These are phyloP conservation scores for Exidia glandulosa DNA, from an alignment of 768 basidiomycete genomes.

Conservation along the genomic window DNA sequence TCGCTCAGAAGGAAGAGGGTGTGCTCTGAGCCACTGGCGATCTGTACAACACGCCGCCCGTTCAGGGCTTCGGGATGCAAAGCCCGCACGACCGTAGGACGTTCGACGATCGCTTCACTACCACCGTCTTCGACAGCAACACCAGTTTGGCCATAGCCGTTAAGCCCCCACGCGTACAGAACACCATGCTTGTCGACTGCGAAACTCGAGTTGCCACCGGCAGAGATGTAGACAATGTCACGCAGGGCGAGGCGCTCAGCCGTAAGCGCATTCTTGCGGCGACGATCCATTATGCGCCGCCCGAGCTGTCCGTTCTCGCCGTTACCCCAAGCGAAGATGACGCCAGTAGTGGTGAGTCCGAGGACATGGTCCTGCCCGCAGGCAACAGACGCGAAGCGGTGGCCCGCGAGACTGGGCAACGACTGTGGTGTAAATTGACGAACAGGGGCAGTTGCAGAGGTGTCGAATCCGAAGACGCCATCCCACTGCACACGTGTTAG, in stretches of 20 bases:
- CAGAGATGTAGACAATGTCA: constrained; percentile 57
- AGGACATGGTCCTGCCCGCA: constrained; percentile 85
- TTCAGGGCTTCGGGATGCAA: constrained; percentile 8
- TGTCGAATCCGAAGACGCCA: constrained; percentile 70
- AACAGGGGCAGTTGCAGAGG: constrained; percentile 39
- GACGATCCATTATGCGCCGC: constrained; percentile 77
- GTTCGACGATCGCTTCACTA: constrained; percentile 26
- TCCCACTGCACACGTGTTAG: constrained; percentile 44
- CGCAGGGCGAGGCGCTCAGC: constrained; percentile 82
- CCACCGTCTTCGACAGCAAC: constrained; percentile 32
- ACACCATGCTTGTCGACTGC: constrained; percentile 75
- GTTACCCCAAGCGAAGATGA: constrained; percentile 82
- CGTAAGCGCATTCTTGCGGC: constrained; percentile 79
- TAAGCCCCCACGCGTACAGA: constrained; percentile 95
- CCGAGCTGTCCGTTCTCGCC: constrained; percentile 89
- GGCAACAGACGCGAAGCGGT: constrained; percentile 57
- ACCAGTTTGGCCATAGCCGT: constrained; percentile 65
- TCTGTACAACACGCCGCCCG: constrained; percentile 18
- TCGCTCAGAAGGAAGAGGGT: constrained; percentile 34
- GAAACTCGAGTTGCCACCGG: constrained; percentile 82
- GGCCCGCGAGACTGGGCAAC: constrained; percentile 45
- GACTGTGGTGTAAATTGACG: constrained; percentile 61
- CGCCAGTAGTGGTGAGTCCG: constrained; percentile 78
- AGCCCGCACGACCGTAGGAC: constrained; percentile 30
- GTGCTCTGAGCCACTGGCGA: constrained; percentile 29